Evolutionary conservation across 2,329 filamentous ascomycete species (phyloP), one percentile per base, ranked within the genome.

Genomic region (Dactylellina parvicollis): DNA sequence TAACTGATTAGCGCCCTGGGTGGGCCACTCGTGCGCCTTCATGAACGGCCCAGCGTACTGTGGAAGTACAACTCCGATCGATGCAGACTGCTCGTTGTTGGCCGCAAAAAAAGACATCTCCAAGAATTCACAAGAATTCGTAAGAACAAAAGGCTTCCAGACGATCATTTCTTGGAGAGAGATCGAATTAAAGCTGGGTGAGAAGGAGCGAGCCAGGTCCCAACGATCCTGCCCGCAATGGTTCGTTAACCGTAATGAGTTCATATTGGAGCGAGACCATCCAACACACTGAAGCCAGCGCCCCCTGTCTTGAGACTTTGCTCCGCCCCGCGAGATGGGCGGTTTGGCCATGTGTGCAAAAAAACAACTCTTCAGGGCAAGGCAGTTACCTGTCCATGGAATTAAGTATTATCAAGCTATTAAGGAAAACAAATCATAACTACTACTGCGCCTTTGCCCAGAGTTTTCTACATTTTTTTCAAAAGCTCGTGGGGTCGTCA

Each of bases 211-310:
- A 30, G 28, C 24, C 26, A 36, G 55, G 66, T 64, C 55, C 44
- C 67, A 62, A 64, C 60, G 59, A 71, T 62, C 67, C 67, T 72
- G 59, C 67, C 67, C 30, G 44, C 59, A 72, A 56, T 38, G 59
- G 67, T 10, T 50, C 16, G 60, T 56, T 73, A 73, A 66, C 54
- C 69, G 69, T 52, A 61, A 73, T 72, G 46, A 54, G 47, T 26
- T 64, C 59, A 52, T 59, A 59, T 42, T 52, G 50, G 20, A 38
- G 46, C 26, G 46, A 56, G 24, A 36, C 16, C 54, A 12, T 50
- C 52, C 59, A 61, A 62, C 66, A 66, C 49, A 30, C 24, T 46
- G n/a, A 32, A 47, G 55, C 36, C 69, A 66, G 54, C 30, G 54
- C 69, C 69, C 67, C 69, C 50, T 56, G 59, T 73, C 60, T 65